A percentile compares a stretch with the other conserved stretches of the same genome.
These are phyloP conservation scores for Paramecium biaurelia DNA, from an alignment of 73 alveolate species.

Conservation along the genomic window DNA sequence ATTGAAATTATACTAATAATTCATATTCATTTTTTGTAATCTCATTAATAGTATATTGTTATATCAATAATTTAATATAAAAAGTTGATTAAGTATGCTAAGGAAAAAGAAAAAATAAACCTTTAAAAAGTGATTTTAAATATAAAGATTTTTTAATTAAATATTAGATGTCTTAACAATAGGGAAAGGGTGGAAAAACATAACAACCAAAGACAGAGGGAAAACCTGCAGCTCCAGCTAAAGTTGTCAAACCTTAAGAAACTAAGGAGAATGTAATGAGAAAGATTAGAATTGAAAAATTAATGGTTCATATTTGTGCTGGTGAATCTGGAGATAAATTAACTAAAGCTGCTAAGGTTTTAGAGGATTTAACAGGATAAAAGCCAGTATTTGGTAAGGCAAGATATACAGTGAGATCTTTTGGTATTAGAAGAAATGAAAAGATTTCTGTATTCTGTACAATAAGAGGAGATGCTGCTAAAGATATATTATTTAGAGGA, in stretches of 20 bases:
- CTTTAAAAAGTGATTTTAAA: not conserved
- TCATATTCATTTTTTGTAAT: not conserved
- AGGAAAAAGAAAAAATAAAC: not conserved
- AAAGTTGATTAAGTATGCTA: not conserved
- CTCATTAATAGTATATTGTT: not conserved
- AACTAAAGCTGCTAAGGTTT: slow-evolving; percentile 79
- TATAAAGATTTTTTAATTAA: not conserved
- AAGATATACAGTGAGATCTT: slow-evolving; percentile 79
- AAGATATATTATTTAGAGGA: slow-evolving; percentile 74
- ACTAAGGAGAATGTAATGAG: slow-evolving; percentile 72
- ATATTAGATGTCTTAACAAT: not conserved
- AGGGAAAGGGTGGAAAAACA: slow-evolving; percentile 3
- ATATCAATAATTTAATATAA: not conserved
- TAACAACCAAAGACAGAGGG: not conserved
- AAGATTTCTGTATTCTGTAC: slow-evolving; percentile 78
- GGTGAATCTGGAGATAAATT: slow-evolving; percentile 84
- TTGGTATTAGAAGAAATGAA: slow-evolving; percentile 81
- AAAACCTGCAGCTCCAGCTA: not conserved
- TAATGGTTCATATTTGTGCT: slow-evolving; percentile 74
- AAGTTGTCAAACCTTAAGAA: slow-evolving; percentile 5
- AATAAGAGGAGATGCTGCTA: slow-evolving; percentile 80
- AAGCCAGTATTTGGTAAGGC: slow-evolving; percentile 81
- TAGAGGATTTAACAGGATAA: slow-evolving; percentile 76
- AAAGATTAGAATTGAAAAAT: slow-evolving; percentile 74
- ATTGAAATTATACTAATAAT: not conserved